phyloP scores from a whole-genome alignment of 2,329 filamentous ascomycete species.

The Diaporthe vexans region DNA sequence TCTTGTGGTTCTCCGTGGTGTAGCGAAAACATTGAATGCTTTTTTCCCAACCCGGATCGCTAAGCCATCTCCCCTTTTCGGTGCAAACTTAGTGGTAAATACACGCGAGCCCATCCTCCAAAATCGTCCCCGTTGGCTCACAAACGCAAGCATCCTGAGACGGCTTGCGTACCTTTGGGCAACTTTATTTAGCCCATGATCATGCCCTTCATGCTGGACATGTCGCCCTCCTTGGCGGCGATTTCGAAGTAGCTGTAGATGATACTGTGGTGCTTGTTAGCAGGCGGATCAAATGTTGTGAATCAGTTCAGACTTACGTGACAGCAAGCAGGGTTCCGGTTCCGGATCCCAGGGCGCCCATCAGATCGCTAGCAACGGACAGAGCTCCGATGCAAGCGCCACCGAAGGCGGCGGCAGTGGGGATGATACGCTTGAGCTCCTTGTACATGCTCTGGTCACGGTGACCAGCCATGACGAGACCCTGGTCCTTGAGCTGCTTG shows the following conservation, averaged over 20 bases:
- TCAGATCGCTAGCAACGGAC: slow-evolving; percentile 93
- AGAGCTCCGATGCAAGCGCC: slow-evolving; percentile 99
- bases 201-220: slow-evolving; percentile 84
- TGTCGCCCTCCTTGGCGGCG: slow-evolving; percentile 97
- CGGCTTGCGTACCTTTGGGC: slow-evolving; percentile 10
- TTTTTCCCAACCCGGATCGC: slow-evolving; percentile 39
- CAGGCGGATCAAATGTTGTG: slow-evolving; percentile 49
- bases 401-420: slow-evolving; percentile 96
- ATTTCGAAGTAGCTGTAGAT: slow-evolving; percentile 99
- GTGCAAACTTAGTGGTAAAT: slow-evolving; percentile 37
- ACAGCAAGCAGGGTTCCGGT: slow-evolving; percentile 98
- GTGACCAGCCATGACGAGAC: slow-evolving; percentile 99
- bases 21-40: slow-evolving; percentile 39
- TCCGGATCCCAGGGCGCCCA: slow-evolving; percentile 95
- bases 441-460: slow-evolving; percentile 99
- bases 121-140: slow-evolving; percentile 6
- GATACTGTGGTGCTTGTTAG: slow-evolving; percentile 73
- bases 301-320: slow-evolving; percentile 77
- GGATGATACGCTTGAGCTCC: slow-evolving; percentile 99
- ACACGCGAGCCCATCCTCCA: slow-evolving; percentile 36
- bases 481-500: slow-evolving; percentile 99
- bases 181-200: slow-evolving; percentile 71
- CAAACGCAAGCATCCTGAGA: slow-evolving; percentile 13
- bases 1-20: slow-evolving; percentile 17
- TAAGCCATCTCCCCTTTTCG: slow-evolving; percentile 33